phyloP scores from a whole-genome alignment of 2,329 filamentous ascomycete genomes.

The Neoascochyta sp. region DNA sequence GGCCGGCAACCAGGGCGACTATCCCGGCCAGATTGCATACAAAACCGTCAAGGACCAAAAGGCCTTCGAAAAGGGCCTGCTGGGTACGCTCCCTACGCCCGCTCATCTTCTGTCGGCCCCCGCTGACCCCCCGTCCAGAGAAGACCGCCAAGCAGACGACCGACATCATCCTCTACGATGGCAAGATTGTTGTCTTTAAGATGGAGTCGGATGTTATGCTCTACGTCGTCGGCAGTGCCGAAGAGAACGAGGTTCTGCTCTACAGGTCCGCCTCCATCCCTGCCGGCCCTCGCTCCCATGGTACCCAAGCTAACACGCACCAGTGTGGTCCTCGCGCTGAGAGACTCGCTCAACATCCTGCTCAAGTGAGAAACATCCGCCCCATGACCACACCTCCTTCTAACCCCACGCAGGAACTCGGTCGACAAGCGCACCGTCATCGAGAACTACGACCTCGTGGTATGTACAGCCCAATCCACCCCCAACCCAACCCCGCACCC shows the following conservation, averaged over 20 bases:
- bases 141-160: slow-evolving; percentile 95
- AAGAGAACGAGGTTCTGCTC: slow-evolving; percentile 95
- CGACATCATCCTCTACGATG: slow-evolving; percentile 97
- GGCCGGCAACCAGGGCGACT: slow-evolving; percentile 57
- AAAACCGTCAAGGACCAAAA: slow-evolving; percentile 89
- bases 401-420: slow-evolving; percentile 63
- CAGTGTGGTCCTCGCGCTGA: slow-evolving; percentile 79
- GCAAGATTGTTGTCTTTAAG: slow-evolving; percentile 95
- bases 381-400: not conserved
- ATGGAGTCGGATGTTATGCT: slow-evolving; percentile 95
- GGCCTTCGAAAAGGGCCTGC: slow-evolving; percentile 89
- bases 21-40: slow-evolving; percentile 71
- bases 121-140: slow-evolving; percentile 44
- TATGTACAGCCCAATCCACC: slow-evolving; percentile 22
- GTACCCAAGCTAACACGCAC: slow-evolving; percentile 9
- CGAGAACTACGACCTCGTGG: slow-evolving; percentile 95
- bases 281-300: too few species aligned
- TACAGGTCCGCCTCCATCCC: slow-evolving; percentile 56
- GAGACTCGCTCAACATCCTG: slow-evolving; percentile 84
- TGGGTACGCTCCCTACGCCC: slow-evolving; percentile 53
- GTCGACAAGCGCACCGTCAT: slow-evolving; percentile 97
- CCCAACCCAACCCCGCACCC: not conserved
- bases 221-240: slow-evolving; percentile 81
- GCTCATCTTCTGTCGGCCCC: too few species aligned
- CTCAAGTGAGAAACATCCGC: slow-evolving; percentile 70